These are phyloP conservation scores for Boletus rufocinnamomeus DNA, from an alignment of 768 basidiomycete species.

Conservation along the genomic window DNA sequence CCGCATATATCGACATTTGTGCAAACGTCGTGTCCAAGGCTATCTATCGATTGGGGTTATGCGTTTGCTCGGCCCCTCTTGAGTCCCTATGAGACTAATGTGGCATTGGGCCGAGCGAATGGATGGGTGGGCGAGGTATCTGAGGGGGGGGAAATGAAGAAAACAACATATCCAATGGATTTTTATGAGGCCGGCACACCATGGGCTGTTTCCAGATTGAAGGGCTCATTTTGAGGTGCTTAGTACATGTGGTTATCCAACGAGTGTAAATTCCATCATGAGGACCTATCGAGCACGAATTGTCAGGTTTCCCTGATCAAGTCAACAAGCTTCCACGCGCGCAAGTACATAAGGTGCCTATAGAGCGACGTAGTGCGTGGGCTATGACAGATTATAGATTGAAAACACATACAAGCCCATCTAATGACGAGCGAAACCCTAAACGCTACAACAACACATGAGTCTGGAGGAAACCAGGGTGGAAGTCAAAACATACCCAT, in stretches of 20 bases:
- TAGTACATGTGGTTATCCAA: background rate
- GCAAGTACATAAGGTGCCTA: background rate
- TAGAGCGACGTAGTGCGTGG: background rate
- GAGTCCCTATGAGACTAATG: conserved; percentile 90
- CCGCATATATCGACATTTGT: conserved; percentile 86
- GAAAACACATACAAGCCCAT: background rate
- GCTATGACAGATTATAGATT: background rate
- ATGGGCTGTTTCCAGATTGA: conserved; percentile 70
- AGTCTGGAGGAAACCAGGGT: conserved; percentile 2
- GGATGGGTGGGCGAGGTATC: conserved; percentile 61
- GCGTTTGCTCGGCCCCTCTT: conserved; percentile 88
- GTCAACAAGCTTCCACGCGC: background rate
- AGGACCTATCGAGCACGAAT: no score
- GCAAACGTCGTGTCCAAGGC: conserved; percentile 94
- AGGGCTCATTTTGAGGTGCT: conserved; percentile 44
- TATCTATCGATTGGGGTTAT: conserved; percentile 99
- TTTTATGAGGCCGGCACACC: conserved; percentile 85
- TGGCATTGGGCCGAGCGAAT: conserved; percentile 65
- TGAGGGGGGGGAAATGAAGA: conserved; percentile 21
- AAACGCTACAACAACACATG: conserved; percentile 26
- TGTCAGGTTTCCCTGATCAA: no score
- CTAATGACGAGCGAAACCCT: background rate
- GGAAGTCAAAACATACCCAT: conserved; percentile 56
- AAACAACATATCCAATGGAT: conserved; percentile 85
- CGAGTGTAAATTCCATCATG: background rate